Evolutionary conservation across 345 rosid species (phyloP), one percentile per base, ranked within the genome.

Genomic region (Melaleuca quinquenervia): DNA sequence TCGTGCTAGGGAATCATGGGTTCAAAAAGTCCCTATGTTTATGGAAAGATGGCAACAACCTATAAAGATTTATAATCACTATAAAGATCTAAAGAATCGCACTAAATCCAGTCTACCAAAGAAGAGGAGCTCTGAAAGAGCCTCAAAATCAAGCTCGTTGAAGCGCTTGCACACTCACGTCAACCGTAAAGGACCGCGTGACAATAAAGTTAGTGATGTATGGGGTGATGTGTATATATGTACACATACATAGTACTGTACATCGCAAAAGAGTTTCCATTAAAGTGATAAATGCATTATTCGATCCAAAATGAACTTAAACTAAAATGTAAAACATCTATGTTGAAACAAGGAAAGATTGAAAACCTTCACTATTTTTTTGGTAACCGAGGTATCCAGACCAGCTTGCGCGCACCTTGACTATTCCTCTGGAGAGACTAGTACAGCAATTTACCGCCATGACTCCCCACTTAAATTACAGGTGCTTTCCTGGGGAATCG

Each of bases 331-430:
- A 16, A 64, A 16, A 70, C 24, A 6, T 70, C 48, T 32, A 32
- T 32, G 16, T 36, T 32, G 12, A 70, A 32, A 18, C 12, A 32
- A 32, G 78, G 45, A 52, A 50, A 11, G 10, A 22, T 20, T 82
- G 15, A 76, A 27, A 15, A 96, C 98, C 98, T 91, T 95, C 36
- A 90, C 86, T 32, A n/a, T n/a, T n/a, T n/a, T n/a, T n/a, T n/a
- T n/a, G n/a, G n/a, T n/a, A n/a, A n/a, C n/a, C n/a, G n/a, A n/a
- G n/a, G n/a, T n/a, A n/a, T n/a, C n/a, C n/a, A n/a, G n/a, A n/a
- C n/a, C n/a, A n/a, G n/a, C n/a, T n/a, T n/a, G n/a, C n/a, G n/a
- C n/a, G n/a, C n/a, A n/a, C n/a, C n/a, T n/a, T n/a, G n/a, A n/a
- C n/a, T n/a, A n/a, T n/a, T n/a, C n/a, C n/a, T n/a, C n/a, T n/a